These are phyloP conservation scores for Populus deltoides DNA, from an alignment of 345 rosid genomes.

Conservation along the genomic window DNA sequence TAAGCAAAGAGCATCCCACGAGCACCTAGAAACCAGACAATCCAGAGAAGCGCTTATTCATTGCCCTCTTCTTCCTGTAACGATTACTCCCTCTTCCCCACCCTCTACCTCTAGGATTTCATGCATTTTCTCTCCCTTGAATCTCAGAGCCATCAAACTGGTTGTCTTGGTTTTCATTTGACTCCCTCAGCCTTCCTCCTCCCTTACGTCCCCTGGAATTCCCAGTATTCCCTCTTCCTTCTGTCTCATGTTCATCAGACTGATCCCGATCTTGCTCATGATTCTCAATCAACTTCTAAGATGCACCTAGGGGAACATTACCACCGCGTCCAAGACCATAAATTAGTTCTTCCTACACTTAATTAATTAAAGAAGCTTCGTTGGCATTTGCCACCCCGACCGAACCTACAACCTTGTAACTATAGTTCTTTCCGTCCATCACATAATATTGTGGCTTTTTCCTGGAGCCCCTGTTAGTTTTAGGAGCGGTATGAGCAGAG, in stretches of 20 bases:
- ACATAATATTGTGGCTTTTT: conserved; percentile 78
- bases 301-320: conserved; percentile 74
- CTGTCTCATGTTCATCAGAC: conserved; percentile 37
- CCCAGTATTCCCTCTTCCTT: conserved; percentile 40
- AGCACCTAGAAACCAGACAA: conserved; percentile 48
- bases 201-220: conserved; percentile 48
- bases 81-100: conserved; percentile 51
- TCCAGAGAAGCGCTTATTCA: conserved; percentile 68
- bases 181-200: conserved; percentile 10
- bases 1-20: background rate
- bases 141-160: conserved; percentile 27
- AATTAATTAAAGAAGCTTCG: conserved; percentile 63
- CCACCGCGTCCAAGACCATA: conserved; percentile 91
- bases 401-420: conserved; percentile 84
- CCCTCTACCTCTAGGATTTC: conserved; percentile 42
- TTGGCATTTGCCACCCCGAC: conserved; percentile 69
- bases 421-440: conserved; percentile 93
- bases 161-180: conserved; percentile 26
- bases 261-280: conserved; percentile 26
- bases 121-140: conserved; percentile 36
- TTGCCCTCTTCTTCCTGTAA: conserved; percentile 67
- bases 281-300: conserved; percentile 53
- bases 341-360: conserved; percentile 63
- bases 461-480: conserved; percentile 74
- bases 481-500: conserved; percentile 24